Evolutionary conservation across 495 filamentous ascomycete genomes (phyloP), one percentile per base, ranked within the genome.

Genomic region (Podospora australis): DNA sequence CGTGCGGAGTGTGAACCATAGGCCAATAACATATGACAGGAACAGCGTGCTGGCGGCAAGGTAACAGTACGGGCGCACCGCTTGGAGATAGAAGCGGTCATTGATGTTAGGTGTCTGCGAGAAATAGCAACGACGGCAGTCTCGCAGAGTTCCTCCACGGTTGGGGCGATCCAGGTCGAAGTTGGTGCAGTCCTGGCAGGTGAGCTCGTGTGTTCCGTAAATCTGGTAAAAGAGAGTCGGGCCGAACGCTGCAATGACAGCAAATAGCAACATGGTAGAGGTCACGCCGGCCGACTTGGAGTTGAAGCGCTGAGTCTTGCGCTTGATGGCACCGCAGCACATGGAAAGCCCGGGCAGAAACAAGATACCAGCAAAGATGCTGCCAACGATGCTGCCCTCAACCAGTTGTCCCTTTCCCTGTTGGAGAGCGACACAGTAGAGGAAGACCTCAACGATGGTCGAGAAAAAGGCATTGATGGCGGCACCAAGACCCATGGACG

Each of bases 141-240:
- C 89, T 17, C 73, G 40, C 2, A 56, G 62, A 29, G 64, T 59
- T 19, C 57, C 60, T 17, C 56, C 57, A 10, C 56, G 68, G 44
- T 59, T 58, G 10, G 69, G 47, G 19, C 67, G 68, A n/a, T n/a
- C n/a, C n/a, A n/a, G n/a, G 53, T 70, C 62, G 30, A 69, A 63
- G 26, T 74, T 70, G 43, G 72, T 62, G 68, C 92, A 98, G 49
- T 83, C 77, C 63, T 83, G 80, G 65, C 92, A 98, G 44, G 84
- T 90, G 25, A 98, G 74, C 71, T 98, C 90, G 62, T 98, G 94
- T 48, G 90, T 95, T 49, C 92, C 92, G 69, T 96, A 97, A 35
- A 99, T 96, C 57, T 97, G 90, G 67, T 96, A 99, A 69, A 99
- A 99, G n/a, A 97, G 73, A 0, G 92, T 97, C 4, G 92, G 92